phyloP scores from a whole-genome alignment of 108 stramenopile species.

The Thalassiosira profunda region DNA sequence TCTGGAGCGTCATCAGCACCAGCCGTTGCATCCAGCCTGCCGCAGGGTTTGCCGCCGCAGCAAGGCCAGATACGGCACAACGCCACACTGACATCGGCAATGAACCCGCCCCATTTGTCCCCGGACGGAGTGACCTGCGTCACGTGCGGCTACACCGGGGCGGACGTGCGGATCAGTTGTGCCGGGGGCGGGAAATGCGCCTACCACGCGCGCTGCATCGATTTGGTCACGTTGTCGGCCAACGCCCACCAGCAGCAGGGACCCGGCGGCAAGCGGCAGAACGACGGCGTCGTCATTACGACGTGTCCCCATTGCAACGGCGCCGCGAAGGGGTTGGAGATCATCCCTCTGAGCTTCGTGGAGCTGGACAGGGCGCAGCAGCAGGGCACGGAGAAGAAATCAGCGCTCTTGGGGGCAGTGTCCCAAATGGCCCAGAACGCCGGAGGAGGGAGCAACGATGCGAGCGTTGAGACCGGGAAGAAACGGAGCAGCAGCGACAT shows the following conservation, averaged over 20 bases:
- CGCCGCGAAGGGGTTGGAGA: conserved; percentile 12
- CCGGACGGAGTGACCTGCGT: too few species aligned
- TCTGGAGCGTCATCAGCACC: too few species aligned
- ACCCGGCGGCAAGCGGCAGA: background rate
- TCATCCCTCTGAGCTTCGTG: conserved; percentile 18
- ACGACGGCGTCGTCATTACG: background rate
- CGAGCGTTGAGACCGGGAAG: background rate
- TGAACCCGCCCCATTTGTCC: background rate
- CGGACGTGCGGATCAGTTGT: conserved; percentile 22
- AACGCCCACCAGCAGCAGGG: background rate
- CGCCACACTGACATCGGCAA: too few species aligned
- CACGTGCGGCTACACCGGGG: conserved; percentile 7
- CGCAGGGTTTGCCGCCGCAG: too few species aligned
- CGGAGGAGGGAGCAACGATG: background rate
- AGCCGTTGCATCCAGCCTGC: too few species aligned
- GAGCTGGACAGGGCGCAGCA: conserved; percentile 29
- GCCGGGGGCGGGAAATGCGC: conserved; percentile 17
- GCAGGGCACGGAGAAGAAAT: background rate
- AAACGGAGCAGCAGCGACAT: conserved; percentile 1
- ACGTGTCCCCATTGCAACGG: conserved; percentile 16
- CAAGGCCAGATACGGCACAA: too few species aligned
- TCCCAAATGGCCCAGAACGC: too few species aligned
- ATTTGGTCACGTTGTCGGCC: conserved; percentile 4
- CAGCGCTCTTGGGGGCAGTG: too few species aligned
- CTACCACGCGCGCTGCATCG: conserved; percentile 34